These are phyloP conservation scores for Metschnikowia peoriensis DNA, from an alignment of 805 yeast species.

Conservation along the genomic window DNA sequence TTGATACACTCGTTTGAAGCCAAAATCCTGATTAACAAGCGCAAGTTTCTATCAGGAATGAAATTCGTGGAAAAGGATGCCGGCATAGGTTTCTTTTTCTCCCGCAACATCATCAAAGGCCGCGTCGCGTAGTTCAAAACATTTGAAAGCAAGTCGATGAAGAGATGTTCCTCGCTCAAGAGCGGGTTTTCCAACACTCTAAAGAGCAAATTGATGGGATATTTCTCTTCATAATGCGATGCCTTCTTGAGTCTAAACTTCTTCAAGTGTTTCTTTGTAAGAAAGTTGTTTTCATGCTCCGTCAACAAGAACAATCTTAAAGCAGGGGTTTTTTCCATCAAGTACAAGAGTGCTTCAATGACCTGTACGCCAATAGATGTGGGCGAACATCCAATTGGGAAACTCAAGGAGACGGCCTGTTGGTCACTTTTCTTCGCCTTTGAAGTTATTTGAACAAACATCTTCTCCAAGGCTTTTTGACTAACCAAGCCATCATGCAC, in stretches of 20 bases:
- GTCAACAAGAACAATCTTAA: conserved; percentile 72
- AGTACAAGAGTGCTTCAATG: conserved; percentile 68
- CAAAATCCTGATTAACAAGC: conserved; percentile 62
- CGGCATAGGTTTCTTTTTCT: conserved; percentile 25
- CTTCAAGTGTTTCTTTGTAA: conserved; percentile 31
- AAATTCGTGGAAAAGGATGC: conserved; percentile 39
- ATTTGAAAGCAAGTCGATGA: conserved; percentile 75
- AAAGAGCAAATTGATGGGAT: conserved; percentile 71
- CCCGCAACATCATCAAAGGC: conserved; percentile 55
- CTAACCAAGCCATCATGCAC: conserved; percentile 73
- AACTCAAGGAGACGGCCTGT: conserved; percentile 7
- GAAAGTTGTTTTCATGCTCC: conserved; percentile 59
- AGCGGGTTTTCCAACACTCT: conserved; percentile 58
- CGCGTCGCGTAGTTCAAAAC: conserved; percentile 75
- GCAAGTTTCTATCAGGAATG: conserved; percentile 61
- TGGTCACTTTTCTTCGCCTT: conserved; percentile 35
- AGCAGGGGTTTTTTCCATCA: conserved; percentile 65
- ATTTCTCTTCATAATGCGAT: conserved; percentile 41
- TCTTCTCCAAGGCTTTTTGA: conserved; percentile 57
- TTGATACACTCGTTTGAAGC: conserved; percentile 83
- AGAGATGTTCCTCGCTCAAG: conserved; percentile 68
- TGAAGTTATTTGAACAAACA: conserved; percentile 55
- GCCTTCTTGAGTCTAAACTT: conserved; percentile 35
- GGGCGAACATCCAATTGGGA: conserved; percentile 65
- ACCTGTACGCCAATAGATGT: conserved; percentile 72